Percentiles rank a stretch among this genome's conserved stretches.
Conservation (phyloP, 768 basidiomycete genomes). For the Grammothele lineata region DNA sequence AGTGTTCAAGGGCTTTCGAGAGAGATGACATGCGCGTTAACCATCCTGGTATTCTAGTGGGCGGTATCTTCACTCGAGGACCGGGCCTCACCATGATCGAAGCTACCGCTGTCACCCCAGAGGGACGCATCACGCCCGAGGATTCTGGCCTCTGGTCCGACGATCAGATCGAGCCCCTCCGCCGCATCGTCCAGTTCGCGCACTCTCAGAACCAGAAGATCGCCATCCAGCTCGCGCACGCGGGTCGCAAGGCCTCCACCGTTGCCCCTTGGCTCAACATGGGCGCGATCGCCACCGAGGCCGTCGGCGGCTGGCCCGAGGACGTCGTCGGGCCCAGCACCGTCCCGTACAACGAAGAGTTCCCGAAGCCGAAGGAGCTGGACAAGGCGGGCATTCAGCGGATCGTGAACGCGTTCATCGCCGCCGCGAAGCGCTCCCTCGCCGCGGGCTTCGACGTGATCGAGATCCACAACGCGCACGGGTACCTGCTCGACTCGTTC, state of each 20-base stretch:
- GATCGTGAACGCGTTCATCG: constrained; percentile 34
- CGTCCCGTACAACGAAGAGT: constrained; percentile 30
- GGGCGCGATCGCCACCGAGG: constrained; percentile 36
- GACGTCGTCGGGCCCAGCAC: constrained; percentile 29
- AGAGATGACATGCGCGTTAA: neutral
- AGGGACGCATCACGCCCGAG: constrained; percentile 61
- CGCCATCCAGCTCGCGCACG: constrained; percentile 71
- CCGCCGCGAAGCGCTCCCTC: constrained; percentile 27
- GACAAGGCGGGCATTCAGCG: constrained; percentile 31
- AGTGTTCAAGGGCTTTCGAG: constrained; percentile 1
- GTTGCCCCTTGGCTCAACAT: constrained; percentile 53
- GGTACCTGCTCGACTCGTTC: constrained; percentile 29
- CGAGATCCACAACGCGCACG: constrained; percentile 22
- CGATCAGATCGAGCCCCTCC: constrained; percentile 41
- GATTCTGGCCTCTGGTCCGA: constrained; percentile 59
- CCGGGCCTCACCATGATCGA: constrained; percentile 60
- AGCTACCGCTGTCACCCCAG: constrained; percentile 53
- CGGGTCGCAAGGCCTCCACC: constrained; percentile 66
- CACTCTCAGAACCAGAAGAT: constrained; percentile 65
- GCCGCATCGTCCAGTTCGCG: constrained; percentile 59
- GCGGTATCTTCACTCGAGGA: constrained; percentile 45
- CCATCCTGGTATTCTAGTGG: constrained; percentile 28
- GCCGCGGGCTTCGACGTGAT: constrained; percentile 29
- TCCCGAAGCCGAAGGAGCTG: constrained; percentile 34
- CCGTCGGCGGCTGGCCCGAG: constrained; percentile 34